A percentile compares a stretch with the other conserved stretches of the same genome.
Conservation (phyloP, 805 yeast species). For the Alloascoidea africana region DNA sequence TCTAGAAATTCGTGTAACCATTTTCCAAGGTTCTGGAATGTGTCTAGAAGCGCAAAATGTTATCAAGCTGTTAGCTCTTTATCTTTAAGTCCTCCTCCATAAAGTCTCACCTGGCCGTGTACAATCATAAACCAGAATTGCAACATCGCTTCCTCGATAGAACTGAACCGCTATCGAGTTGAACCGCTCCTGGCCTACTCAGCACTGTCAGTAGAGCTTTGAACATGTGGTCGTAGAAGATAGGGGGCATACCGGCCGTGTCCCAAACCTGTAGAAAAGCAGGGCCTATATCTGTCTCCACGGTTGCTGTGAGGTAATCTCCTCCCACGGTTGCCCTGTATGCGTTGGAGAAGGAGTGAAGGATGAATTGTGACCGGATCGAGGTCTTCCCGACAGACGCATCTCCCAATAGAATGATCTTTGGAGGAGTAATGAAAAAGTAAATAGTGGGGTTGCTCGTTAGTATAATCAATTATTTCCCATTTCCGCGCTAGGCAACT, state of each 20-base stretch:
- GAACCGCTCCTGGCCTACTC: constrained; percentile 69
- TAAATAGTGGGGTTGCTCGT: too few relatives aligned
- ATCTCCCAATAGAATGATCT: constrained; percentile 42
- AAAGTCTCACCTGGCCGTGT: constrained; percentile 27
- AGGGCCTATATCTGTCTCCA: constrained; percentile 6
- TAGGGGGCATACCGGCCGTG: constrained; percentile 34
- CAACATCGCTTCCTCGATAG: constrained; percentile 44
- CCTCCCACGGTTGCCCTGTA: constrained; percentile 48
- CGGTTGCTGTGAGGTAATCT: constrained; percentile 33
- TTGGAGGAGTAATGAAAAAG: too few relatives aligned
- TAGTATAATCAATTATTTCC: too few relatives aligned
- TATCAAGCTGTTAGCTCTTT: neutral
- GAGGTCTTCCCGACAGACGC: constrained; percentile 49
- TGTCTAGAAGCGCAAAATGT: constrained; percentile 10
- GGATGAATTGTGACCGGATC: constrained; percentile 36
- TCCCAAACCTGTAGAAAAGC: constrained; percentile 48
- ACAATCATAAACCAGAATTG: constrained; percentile 36
- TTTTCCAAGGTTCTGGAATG: constrained; percentile 6
- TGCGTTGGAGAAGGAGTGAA: constrained; percentile 37
- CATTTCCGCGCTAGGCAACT: too few relatives aligned
- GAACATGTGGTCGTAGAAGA: constrained; percentile 8
- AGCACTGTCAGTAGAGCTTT: constrained; percentile 5
- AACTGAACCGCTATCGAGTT: constrained; percentile 50
- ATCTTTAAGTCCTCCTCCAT: constrained; percentile 6
- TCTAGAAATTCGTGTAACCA: constrained; percentile 34